Base-by-base conservation (phyloP, 805 yeast species). In the Jamesozyma hellenica region DNA sequence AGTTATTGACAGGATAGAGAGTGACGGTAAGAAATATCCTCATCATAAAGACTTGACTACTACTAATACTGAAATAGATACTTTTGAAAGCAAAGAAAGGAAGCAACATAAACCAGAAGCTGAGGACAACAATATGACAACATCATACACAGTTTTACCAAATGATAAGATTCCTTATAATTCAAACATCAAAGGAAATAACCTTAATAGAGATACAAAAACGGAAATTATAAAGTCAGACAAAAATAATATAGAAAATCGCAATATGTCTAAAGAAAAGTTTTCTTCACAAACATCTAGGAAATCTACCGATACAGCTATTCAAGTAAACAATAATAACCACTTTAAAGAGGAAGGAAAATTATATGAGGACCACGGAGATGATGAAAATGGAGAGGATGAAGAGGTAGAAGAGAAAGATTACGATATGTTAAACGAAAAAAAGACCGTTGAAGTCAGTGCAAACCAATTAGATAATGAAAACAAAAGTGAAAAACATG, bases 401-500 rank as follows among this genome's bases (percentile, higher is more conserved):
- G 45, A 44, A 12, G 34, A 40, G 13, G 47, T 48, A 14, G 47
- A 44, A 21, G 44, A 39, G 10, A 48, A 39, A 16, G 44, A 41
- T 13, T 54, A 52, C 25, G 43, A 46, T 28, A 55, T 48, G 29
- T 44, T 44, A 34, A 28, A 18, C 2, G 41, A 41, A 35, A 40
- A 40, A 8, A 14, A 23, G 15, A 15, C 29, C 4, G 15, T 34
- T 15, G 36, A 34, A 14, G 3, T 13, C 7, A 29, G 19, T 13
- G 17, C 13, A 12, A 19, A 21, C 17, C 13, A 27, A 4, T 8
- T 6, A 21, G 23, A 21, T 6, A 28, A 32, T 12, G 18, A 37
- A 26, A 32, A 29, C 30, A 26, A 23, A 31, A 43, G 40, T 17
- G 55, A 53, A 26, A 55, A 53, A 31, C 52, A 49, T 33, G 39